Evolutionary conservation across 371 early-diverging fungal species (phyloP), one percentile per base, ranked within the genome.

Genomic region (Syncephalastrum racemosum): DNA sequence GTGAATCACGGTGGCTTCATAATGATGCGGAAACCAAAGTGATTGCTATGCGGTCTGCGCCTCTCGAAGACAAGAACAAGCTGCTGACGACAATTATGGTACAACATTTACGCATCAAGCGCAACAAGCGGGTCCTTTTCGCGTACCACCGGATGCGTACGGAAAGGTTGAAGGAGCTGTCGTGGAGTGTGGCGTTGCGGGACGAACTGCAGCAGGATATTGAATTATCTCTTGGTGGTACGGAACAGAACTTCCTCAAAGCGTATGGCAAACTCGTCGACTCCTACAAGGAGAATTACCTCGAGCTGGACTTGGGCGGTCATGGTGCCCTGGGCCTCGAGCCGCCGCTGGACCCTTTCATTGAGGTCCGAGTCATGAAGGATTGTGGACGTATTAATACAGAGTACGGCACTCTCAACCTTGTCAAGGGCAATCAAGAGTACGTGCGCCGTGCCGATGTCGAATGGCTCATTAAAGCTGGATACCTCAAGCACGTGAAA

Each of bases 361-460:
- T 94, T 22, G 90, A 90, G 58, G 91, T 96, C 16, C 75, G 96
- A 14, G 97, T 96, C 3, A 46, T 92, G 42, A 80, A 79, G 56
- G 96, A 96, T 58, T 88, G 90, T 53, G 96, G 97, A 23, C 90
- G 92, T 66, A 88, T 95, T 42, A 81, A 85, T 46, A 91, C 94
- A 1, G 94, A 94, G 59, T 86, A 76, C 52, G 96, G 96, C 4
- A 70, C 81, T 0, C 67, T 91, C 50, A 79, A 81, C 49, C 71
- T 96, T 46, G 79, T 81, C 36, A 83, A 83, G 47, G 88, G 88
- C 31, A 88, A 87, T 24, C 94, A 93, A 68, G 90, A 89, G 53
- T 95, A 88, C 63, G 80, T 96, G 49, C 75, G 86, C 44, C 77
- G 95, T 39, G 79, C 92, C 0, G 97, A 96, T 69, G 92, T 95